Evolutionary conservation across 1,284 basidiomycete genomes (phyloP), one percentile per base, ranked within the genome.

Genomic region (Cerioporus squamosus): DNA sequence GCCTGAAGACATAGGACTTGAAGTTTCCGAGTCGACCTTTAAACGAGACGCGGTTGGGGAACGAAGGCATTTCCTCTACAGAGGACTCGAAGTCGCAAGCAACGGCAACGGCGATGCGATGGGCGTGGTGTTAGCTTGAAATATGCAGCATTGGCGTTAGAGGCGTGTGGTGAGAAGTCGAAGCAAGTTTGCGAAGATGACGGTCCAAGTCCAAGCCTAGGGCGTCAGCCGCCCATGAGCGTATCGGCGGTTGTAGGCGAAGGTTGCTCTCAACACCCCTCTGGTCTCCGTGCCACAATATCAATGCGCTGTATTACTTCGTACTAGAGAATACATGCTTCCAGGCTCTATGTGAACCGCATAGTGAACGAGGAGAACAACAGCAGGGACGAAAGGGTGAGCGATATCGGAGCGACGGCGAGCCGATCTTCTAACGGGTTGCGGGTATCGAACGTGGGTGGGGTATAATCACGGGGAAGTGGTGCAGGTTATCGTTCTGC

Each of bases 1-100:
- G 77, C 57, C 72, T 70, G 55, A 67, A 66, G 44, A 81, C 42
- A 51, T 70, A 72, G 29, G 46, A 47, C 52, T 44, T 39, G 55
- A 57, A 23, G 42, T 44, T 31, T 29, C 24, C 44, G 44, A 61
- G 24, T 53, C 44, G 51, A n/a, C 24, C 20, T 46, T 44, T 26
- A 33, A 54, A 45, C 38, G 55, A 51, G 14, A 59, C 48, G 40
- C 53, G 62, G 24, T 44, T 49, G 18, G 59, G 56, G 44, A 63
- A 38, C n/a, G 62, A 50, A 50, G 59, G 59, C 62, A 59, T 60
- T n/a, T 49, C 59, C 26, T 23, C n/a, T 23, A 23, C 31, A 18
- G 22, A 22, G 31, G 29, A 52, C 39, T 12, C 20, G 52, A 26
- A 38, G 2, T 49, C 52, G 55, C 49, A 23, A 39, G 51, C 42